A percentile compares a stretch with the other conserved stretches of the same genome.
phyloP scores from a whole-genome alignment of 2,329 filamentous ascomycete species.

The Aspergillus jensenii region DNA sequence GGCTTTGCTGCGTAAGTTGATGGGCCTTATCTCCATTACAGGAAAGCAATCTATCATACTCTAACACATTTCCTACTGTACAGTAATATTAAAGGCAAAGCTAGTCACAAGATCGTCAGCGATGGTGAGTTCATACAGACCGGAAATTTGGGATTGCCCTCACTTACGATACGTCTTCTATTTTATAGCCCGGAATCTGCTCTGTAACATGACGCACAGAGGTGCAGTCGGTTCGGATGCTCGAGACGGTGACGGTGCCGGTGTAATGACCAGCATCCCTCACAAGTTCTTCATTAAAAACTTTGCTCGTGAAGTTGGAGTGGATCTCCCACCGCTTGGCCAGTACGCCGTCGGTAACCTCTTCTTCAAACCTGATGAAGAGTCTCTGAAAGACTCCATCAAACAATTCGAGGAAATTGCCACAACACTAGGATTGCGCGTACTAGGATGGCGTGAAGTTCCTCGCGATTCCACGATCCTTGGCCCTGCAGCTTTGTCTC shows the following conservation, averaged over 20 bases:
- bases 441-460: slow-evolving; percentile 94
- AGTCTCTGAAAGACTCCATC: slow-evolving; percentile 86
- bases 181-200: slow-evolving; percentile 73
- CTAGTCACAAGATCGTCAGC: slow-evolving; percentile 97
- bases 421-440: slow-evolving; percentile 79
- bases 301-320: slow-evolving; percentile 86
- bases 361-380: slow-evolving; percentile 96
- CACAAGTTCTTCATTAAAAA: slow-evolving; percentile 99
- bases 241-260: slow-evolving; percentile 95
- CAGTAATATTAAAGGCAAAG: slow-evolving; percentile 94
- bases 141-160: background rate
- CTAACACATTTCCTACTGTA: slow-evolving; percentile 12
- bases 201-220: slow-evolving; percentile 99
- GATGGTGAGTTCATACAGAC: slow-evolving; percentile 67
- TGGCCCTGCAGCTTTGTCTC: slow-evolving; percentile 86
- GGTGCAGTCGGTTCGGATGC: slow-evolving; percentile 97
- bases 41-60: slow-evolving; percentile 2
- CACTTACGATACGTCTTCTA: slow-evolving; percentile 32
- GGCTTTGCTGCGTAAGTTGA: slow-evolving; percentile 87
- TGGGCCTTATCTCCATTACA: background rate
- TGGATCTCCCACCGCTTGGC: slow-evolving; percentile 81
- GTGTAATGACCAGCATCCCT: slow-evolving; percentile 99
- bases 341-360: slow-evolving; percentile 97
- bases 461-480: slow-evolving; percentile 90
- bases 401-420: slow-evolving; percentile 92